These are phyloP conservation scores for Aaosphaeria pasadenensis DNA, from an alignment of 2,329 filamentous ascomycete genomes.

Conservation along the genomic window DNA sequence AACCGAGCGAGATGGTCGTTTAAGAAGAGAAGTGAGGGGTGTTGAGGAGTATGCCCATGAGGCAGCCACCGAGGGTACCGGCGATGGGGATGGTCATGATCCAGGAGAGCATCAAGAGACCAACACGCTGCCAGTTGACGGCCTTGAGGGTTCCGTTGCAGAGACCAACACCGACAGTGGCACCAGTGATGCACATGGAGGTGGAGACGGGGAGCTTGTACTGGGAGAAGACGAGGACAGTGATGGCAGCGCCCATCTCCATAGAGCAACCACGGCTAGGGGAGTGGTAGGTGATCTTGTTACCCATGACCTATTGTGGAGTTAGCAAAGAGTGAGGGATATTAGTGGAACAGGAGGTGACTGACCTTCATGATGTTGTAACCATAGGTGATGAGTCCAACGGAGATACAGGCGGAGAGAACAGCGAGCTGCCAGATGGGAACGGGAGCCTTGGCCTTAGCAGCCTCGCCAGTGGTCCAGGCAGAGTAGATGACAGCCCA, in stretches of 20 bases:
- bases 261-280: conserved; percentile 59
- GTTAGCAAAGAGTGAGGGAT: conserved; percentile 5
- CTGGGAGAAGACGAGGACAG: conserved; percentile 72
- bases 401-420: conserved; percentile 59
- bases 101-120: conserved; percentile 65
- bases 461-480: conserved; percentile 58
- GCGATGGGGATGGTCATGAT: conserved; percentile 62
- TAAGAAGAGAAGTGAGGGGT: conserved; percentile 41
- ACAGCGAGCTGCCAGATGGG: conserved; percentile 76
- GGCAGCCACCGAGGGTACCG: conserved; percentile 50
- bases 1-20: neutral
- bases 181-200: conserved; percentile 70
- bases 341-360: conserved; percentile 24
- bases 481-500: conserved; percentile 38
- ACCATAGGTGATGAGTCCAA: conserved; percentile 69
- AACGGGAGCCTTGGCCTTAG: conserved; percentile 62
- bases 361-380: conserved; percentile 81
- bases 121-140: conserved; percentile 71
- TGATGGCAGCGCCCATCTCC: conserved; percentile 77
- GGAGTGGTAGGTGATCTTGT: conserved; percentile 72
- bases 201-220: conserved; percentile 72
- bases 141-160: conserved; percentile 71
- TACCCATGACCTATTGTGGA: conserved; percentile 64
- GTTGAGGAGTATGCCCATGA: conserved; percentile 53
- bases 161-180: conserved; percentile 73